A percentile compares a stretch with the other conserved stretches of the same genome.
Conservation (phyloP, 352 stramenopile genomes). For the Pythium sp. region DNA sequence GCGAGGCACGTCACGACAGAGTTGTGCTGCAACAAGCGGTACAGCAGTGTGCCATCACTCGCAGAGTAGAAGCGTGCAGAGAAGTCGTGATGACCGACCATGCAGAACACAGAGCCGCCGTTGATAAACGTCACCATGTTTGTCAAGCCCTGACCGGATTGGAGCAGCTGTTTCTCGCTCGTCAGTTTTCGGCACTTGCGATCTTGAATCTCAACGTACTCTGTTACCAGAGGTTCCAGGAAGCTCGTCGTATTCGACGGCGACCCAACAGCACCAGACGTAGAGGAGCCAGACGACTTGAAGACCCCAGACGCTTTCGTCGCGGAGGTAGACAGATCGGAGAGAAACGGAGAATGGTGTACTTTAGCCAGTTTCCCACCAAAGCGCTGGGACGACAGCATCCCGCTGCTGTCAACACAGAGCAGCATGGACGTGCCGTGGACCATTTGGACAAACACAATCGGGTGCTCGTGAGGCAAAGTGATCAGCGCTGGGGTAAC, state of each 20-base stretch:
- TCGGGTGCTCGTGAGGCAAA: conserved; percentile 61
- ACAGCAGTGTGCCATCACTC: conserved; percentile 63
- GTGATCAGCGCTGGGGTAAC: conserved; percentile 24
- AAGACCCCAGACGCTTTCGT: conserved; percentile 44
- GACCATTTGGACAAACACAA: conserved; percentile 51
- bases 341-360: conserved; percentile 48
- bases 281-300: conserved; percentile 20
- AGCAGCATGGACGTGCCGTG: conserved; percentile 46
- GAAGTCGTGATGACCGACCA: conserved; percentile 70
- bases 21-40: conserved; percentile 71
- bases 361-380: conserved; percentile 48
- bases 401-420: conserved; percentile 66
- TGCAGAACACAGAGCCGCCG: conserved; percentile 51
- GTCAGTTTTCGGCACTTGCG: conserved; percentile 62
- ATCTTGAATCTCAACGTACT: conserved; percentile 65
- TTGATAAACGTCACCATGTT: conserved; percentile 51
- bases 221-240: conserved; percentile 21
- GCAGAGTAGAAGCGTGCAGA: conserved; percentile 75
- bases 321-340: conserved; percentile 38
- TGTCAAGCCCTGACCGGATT: conserved; percentile 13
- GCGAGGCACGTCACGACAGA: conserved; percentile 64
- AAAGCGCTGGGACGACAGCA: conserved; percentile 71
- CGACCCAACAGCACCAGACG: conserved; percentile 1
- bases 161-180: conserved; percentile 38
- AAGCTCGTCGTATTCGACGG: conserved; percentile 6